Evolutionary conservation across 306 rosid species (phyloP).

Genomic region (Cucurbita moschata): DNA sequence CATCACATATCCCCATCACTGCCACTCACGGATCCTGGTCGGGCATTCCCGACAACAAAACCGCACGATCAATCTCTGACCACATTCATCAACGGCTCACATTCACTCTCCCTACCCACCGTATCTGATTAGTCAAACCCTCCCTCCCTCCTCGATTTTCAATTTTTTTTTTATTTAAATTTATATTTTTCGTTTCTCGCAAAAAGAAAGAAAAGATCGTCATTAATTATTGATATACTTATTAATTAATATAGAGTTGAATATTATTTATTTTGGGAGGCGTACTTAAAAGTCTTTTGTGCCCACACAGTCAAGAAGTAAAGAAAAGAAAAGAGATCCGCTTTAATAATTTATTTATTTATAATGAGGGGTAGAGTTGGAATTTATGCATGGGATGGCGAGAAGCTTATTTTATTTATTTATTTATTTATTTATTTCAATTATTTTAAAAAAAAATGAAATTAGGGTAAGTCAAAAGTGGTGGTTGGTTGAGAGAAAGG

Average conservation of each 20-base stretch:
- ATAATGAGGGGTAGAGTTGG: not conserved
- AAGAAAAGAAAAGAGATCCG: not conserved
- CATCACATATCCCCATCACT: slow-evolving; percentile 10
- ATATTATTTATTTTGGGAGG: slow-evolving; percentile 16
- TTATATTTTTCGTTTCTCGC: not conserved
- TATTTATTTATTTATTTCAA: not conserved
- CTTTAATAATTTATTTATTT: not conserved
- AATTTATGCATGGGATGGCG: slow-evolving; percentile 17
- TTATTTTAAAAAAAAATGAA: not conserved
- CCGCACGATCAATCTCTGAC: slow-evolving; percentile 4
- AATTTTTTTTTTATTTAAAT: not conserved
- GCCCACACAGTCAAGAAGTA: slow-evolving; percentile 17
- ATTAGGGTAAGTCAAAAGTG: slow-evolving; percentile 39
- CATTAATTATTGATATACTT: not conserved
- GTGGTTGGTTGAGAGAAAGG: slow-evolving; percentile 25
- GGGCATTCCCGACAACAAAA: not conserved
- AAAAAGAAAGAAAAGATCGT: not conserved
- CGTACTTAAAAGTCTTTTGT: slow-evolving; percentile 8
- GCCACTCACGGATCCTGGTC: slow-evolving; percentile 16
- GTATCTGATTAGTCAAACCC: slow-evolving; percentile 14
- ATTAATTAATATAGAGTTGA: not conserved
- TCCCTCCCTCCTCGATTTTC: not conserved
- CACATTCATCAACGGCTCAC: not conserved
- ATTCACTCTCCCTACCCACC: not conserved
- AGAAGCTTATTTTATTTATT: slow-evolving; percentile 6